Conservation (phyloP, 441 rosid species). For the Biscutella laevigata region DNA sequence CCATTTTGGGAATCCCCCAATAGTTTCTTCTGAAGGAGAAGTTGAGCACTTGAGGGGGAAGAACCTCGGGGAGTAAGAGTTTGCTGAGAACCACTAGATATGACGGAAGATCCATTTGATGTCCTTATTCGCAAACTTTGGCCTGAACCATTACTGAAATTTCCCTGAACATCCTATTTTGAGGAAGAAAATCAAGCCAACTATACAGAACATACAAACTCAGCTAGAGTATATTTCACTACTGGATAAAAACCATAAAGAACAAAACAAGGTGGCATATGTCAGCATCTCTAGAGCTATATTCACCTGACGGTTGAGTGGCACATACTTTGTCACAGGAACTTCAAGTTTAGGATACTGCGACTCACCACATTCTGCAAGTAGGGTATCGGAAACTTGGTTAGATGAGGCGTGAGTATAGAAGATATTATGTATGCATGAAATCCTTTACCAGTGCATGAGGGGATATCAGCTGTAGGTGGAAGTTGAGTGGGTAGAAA, state of each 20-base stretch:
- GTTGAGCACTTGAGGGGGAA: constrained; percentile 40
- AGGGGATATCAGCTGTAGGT: constrained; percentile 75
- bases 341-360: constrained; percentile 70
- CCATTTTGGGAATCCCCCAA: constrained; percentile 75
- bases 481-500: constrained; percentile 86
- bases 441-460: constrained; percentile 52
- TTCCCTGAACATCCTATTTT: constrained; percentile 33
- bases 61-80: constrained; percentile 40
- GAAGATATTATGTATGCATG: constrained; percentile 3
- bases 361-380: constrained; percentile 59
- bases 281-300: constrained; percentile 7
- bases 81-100: constrained; percentile 38
- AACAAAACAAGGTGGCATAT: constrained; percentile 1
- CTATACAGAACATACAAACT: constrained; percentile 6
- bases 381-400: constrained; percentile 8
- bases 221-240: constrained; percentile 2
- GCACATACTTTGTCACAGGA: constrained; percentile 62
- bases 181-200: not conserved
- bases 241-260: not conserved
- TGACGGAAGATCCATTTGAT: constrained; percentile 37
- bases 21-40: constrained; percentile 60
- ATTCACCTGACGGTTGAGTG: constrained; percentile 56
- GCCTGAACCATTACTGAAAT: constrained; percentile 21
- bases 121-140: constrained; percentile 24
- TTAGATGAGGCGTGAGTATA: not conserved